Conservation (phyloP, 2,329 filamentous ascomycete species). For the Verticillium longisporum region DNA sequence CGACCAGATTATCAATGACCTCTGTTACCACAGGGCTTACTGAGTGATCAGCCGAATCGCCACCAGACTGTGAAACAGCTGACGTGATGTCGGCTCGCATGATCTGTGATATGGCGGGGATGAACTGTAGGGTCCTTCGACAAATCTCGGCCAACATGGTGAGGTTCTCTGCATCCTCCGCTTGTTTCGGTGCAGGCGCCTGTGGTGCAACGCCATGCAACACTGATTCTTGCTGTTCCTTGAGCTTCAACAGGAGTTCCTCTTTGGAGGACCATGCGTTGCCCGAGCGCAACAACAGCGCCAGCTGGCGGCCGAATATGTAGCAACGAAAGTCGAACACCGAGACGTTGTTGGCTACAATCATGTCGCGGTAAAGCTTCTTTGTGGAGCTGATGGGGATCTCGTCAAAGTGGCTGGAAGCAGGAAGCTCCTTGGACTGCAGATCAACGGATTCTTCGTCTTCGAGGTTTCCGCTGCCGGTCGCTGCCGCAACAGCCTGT, state of each 20-base stretch:
- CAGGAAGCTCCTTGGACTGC: constrained; percentile 29
- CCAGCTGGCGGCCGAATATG: constrained; percentile 83
- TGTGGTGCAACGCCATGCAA: constrained; percentile 50
- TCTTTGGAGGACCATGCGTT: constrained; percentile 60
- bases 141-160: constrained; percentile 81
- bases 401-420: constrained; percentile 40
- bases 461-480: constrained; percentile 21
- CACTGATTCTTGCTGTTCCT: constrained; percentile 53
- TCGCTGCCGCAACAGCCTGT: constrained; percentile 35
- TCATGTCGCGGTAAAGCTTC: constrained; percentile 86
- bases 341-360: constrained; percentile 90
- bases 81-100: constrained; percentile 71
- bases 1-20: constrained; percentile 66
- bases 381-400: constrained; percentile 57
- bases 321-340: constrained; percentile 94
- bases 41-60: constrained; percentile 25
- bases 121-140: constrained; percentile 73
- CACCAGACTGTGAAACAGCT: constrained; percentile 39
- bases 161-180: constrained; percentile 66
- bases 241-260: constrained; percentile 54
- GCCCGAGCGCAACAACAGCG: constrained; percentile 74
- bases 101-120: constrained; percentile 71
- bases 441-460: constrained; percentile 41
- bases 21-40: constrained; percentile 35
- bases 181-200: constrained; percentile 38